These are phyloP conservation scores for Fusarium sp. DNA, from an alignment of 2,329 filamentous ascomycete genomes.

Conservation along the genomic window DNA sequence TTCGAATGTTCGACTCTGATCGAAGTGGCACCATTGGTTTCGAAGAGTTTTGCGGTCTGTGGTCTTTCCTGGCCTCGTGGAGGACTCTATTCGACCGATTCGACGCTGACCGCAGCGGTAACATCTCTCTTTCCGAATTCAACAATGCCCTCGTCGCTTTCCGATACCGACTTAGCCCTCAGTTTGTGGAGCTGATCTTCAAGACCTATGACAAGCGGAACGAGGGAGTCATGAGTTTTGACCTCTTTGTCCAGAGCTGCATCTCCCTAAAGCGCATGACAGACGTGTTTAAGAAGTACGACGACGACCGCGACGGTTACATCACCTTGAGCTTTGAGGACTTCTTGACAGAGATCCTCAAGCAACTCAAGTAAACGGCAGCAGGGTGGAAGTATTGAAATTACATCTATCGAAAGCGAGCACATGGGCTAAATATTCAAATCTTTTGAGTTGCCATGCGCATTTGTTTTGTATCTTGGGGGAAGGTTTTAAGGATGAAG, in stretches of 20 bases:
- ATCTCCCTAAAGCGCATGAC: conserved; percentile 98
- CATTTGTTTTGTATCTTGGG: conserved; percentile 9
- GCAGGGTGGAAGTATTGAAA: conserved; percentile 3
- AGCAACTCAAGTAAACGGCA: conserved; percentile 61
- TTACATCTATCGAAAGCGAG: background rate
- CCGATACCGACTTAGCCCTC: conserved; percentile 85
- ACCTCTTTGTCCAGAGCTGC: conserved; percentile 96
- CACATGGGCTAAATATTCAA: background rate
- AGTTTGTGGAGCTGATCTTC: conserved; percentile 87
- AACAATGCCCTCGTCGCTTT: conserved; percentile 90
- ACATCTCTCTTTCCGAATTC: conserved; percentile 87
- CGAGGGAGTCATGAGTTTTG: conserved; percentile 83
- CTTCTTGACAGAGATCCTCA: conserved; percentile 75
- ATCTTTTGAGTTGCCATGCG: background rate
- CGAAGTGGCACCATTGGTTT: conserved; percentile 90
- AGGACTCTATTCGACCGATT: conserved; percentile 94
- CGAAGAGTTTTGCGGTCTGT: conserved; percentile 94
- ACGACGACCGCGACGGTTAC: conserved; percentile 94
- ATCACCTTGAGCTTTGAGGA: conserved; percentile 85
- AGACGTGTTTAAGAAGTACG: conserved; percentile 98
- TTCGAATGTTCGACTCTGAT: conserved; percentile 98
- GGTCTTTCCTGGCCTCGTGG: conserved; percentile 96
- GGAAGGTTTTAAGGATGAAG: background rate
- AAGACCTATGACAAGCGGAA: conserved; percentile 83
- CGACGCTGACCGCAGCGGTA: conserved; percentile 85